Conservation (phyloP, 352 stramenopile genomes). For the Phytopythium cucurbitacearum region DNA sequence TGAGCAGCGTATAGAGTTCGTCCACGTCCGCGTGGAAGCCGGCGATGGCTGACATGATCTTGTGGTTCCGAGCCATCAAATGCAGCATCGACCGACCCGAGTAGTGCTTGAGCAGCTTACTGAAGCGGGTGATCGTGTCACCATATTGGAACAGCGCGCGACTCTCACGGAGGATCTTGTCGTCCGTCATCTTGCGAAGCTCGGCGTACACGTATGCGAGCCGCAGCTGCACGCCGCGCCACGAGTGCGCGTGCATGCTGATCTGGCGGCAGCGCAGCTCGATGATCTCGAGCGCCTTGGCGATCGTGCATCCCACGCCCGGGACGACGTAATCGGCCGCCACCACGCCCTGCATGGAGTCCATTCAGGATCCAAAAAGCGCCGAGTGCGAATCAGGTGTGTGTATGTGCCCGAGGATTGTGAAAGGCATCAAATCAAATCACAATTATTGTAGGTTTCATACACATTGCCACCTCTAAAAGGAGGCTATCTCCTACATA, state of each 20-base stretch:
- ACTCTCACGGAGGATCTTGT: constrained; percentile 24
- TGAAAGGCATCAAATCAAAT: too few species aligned
- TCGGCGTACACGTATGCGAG: constrained; percentile 28
- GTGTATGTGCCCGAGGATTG: too few species aligned
- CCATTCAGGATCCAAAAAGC: too few species aligned
- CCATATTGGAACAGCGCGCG: constrained; percentile 30
- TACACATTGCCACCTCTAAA: too few species aligned
- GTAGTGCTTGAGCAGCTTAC: constrained; percentile 16
- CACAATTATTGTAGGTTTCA: too few species aligned
- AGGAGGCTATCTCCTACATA: too few species aligned
- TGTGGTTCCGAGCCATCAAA: constrained; percentile 18
- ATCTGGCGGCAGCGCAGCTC: constrained; percentile 20
- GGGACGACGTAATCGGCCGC: constrained; percentile 24
- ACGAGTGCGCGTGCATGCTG: constrained; percentile 29
- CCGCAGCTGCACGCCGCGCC: constrained; percentile 17
- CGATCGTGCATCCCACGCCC: constrained; percentile 25
- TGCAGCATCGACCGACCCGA: constrained; percentile 14
- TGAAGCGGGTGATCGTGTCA: constrained; percentile 27
- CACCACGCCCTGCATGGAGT: background rate
- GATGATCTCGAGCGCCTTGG: constrained; percentile 21
- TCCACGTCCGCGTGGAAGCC: constrained; percentile 24
- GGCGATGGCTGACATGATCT: constrained; percentile 16
- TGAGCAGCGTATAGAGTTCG: constrained; percentile 23
- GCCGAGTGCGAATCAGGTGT: too few species aligned
- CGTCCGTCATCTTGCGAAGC: constrained; percentile 31